Conservation (phyloP, 345 rosid genomes). For the Eucalyptus regnans region DNA sequence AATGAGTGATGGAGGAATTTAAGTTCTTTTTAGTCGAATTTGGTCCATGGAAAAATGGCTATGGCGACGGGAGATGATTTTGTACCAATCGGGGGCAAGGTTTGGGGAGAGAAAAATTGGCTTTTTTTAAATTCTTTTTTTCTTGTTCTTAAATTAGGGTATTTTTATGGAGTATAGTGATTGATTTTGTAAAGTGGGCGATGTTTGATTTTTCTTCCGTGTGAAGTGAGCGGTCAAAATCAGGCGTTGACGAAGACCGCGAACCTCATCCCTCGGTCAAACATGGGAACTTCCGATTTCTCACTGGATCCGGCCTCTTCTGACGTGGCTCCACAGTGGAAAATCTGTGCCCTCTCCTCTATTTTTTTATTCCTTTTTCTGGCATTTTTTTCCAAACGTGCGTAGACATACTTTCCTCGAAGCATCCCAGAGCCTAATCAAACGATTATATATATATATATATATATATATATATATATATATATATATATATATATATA, state of each 20-base stretch:
- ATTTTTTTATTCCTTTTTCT: not conserved
- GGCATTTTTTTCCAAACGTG: not conserved
- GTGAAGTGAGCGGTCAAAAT: not conserved
- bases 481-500: no score
- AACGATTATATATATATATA: not conserved
- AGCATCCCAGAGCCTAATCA: not conserved
- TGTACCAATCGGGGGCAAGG: not conserved
- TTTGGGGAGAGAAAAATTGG: not conserved
- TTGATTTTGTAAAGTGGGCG: not conserved
- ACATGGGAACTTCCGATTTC: not conserved
- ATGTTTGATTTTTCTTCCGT: not conserved
- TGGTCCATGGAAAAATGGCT: not conserved
- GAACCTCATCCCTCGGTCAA: not conserved
- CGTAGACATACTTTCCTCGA: not conserved
- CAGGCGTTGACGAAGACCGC: constrained; percentile 8
- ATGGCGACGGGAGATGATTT: no score
- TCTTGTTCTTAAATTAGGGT: not conserved
- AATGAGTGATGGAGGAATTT: not conserved
- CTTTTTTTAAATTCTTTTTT: not conserved
- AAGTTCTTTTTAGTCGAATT: not conserved
- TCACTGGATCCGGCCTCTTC: not conserved
- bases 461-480: no score
- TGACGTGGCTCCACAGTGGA: not conserved
- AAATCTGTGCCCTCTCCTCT: not conserved
- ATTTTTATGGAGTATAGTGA: not conserved